Evolutionary conservation across 1,284 basidiomycete species (phyloP).

Genomic region (Rhodotorula sp.): DNA sequence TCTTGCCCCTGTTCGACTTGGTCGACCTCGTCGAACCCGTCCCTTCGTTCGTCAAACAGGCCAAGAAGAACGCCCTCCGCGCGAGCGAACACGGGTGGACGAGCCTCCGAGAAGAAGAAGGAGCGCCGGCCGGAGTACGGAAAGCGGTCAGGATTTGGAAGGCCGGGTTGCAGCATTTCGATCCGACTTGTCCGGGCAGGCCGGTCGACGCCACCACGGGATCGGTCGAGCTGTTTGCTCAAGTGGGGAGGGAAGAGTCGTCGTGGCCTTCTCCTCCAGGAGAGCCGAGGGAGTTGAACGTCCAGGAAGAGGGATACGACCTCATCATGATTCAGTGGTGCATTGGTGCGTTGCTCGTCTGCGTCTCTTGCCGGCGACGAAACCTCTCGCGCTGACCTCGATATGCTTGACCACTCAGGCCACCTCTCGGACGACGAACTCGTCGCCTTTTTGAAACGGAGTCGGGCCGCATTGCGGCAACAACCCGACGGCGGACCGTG

Average conservation of each 20-base stretch:
- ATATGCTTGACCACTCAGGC: slow-evolving; percentile 43
- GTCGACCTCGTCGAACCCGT: slow-evolving; percentile 87
- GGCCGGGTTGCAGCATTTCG: slow-evolving; percentile 72
- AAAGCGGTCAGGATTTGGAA: slow-evolving; percentile 80
- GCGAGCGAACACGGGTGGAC: slow-evolving; percentile 60
- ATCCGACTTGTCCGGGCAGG: slow-evolving; percentile 65
- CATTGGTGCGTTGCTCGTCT: slow-evolving; percentile 53
- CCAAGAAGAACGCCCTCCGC: slow-evolving; percentile 55
- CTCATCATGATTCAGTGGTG: slow-evolving; percentile 96
- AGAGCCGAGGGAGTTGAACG: slow-evolving; percentile 38
- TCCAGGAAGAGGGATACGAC: slow-evolving; percentile 59
- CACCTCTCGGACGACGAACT: slow-evolving; percentile 69
- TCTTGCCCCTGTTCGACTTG: slow-evolving; percentile 78
- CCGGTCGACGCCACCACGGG: slow-evolving; percentile 7
- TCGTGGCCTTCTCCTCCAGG: slow-evolving; percentile 50
- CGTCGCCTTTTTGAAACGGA: slow-evolving; percentile 67
- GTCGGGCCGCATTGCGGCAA: slow-evolving; percentile 59
- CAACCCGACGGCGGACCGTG: slow-evolving; percentile 50
- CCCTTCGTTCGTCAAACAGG: slow-evolving; percentile 69
- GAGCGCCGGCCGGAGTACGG: slow-evolving; percentile 37
- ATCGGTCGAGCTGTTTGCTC: slow-evolving; percentile 21
- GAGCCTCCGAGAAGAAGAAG: slow-evolving; percentile 49
- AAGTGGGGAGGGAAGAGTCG: slow-evolving; percentile 48
- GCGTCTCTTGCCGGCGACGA: too few relatives aligned
- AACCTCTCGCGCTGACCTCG: not conserved